Evolutionary conservation across 2,329 filamentous ascomycete genomes (phyloP).

Genomic region (Microsporum canis): DNA sequence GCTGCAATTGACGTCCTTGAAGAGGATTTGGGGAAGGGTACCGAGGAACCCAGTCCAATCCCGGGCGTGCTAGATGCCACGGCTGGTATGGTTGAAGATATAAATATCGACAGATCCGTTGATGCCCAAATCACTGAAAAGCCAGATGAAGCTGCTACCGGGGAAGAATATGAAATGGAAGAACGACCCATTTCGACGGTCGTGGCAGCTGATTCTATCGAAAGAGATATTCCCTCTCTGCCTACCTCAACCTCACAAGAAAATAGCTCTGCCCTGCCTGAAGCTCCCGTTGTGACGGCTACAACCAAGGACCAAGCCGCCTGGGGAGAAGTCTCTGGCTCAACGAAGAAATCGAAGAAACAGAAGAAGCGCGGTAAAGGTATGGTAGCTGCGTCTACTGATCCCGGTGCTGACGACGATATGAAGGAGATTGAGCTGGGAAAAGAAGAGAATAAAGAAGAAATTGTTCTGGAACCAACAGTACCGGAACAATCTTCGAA

Average conservation of each 20-base stretch:
- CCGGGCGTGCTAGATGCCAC: background rate
- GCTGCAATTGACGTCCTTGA: background rate
- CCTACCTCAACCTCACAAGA: background rate
- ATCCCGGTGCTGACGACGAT: background rate
- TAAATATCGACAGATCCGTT: background rate
- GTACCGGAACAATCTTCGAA: background rate
- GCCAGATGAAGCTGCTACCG: background rate
- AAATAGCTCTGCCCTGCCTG: background rate
- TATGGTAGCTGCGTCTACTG: background rate
- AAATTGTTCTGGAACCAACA: background rate
- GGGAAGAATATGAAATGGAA: background rate
- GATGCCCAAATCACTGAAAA: background rate
- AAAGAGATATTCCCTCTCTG: background rate
- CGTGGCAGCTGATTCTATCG: background rate
- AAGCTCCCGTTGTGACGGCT: constrained; percentile 6
- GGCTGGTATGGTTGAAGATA: background rate
- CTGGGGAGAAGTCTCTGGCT: constrained; percentile 26
- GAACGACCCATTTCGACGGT: background rate
- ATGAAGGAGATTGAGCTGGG: background rate
- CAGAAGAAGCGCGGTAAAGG: background rate
- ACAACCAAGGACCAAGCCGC: background rate
- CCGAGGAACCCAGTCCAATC: background rate
- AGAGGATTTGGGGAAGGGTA: background rate
- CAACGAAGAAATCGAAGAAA: constrained; percentile 31
- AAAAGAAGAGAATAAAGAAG: background rate